Base-by-base conservation (phyloP, 768 basidiomycete genomes). In the Mycena alexandri region DNA sequence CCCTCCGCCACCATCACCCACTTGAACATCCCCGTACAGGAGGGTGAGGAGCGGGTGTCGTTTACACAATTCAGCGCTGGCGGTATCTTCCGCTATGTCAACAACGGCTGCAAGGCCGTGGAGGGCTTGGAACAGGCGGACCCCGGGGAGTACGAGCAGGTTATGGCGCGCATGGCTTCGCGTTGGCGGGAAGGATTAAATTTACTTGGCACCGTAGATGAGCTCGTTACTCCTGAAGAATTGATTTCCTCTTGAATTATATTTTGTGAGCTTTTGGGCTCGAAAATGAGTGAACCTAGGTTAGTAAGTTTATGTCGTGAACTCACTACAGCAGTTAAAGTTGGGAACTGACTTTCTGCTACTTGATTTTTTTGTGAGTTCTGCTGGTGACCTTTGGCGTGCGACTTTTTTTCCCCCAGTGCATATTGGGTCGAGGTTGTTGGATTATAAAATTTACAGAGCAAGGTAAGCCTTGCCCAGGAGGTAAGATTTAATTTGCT, bases 1-100 rank as follows among this genome's bases (percentile, higher is more conserved):
- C n/a, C n/a, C n/a, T 79, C 78, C 0, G 76, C 75, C 0, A 69
- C 72, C 1, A 42, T 79, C 10, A 64, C 61, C 0, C 78, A 80
- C 50, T 73, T 68, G 8, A 80, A 80, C 43, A 53, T 73, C 7
- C 56, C 72, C 0, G 64, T 78, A 19, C 55, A 59, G 8, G 33
- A 59, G 6, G 72, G 71, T 3, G 72, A 79, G 43, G 41, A 44
- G 10, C 66, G n/a, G n/a, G n/a, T n/a, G n/a, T n/a, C n/a, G n/a
- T n/a, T n/a, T n/a, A n/a, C n/a, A n/a, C n/a, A n/a, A 47, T 80
- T 76, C 47, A 67, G 66, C 0, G 70, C 76, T 0, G 79, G 77
- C 1, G 73, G 74, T 0, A 56, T 79, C 9, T 74, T 78, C 52
- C 70, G 76, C 6, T 79, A 61, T 51, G 69, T 75, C 6, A 63